Percentiles rank a stretch among this genome's conserved stretches.
phyloP scores from a whole-genome alignment of 768 basidiomycete genomes.

The Lentinula boryana region DNA sequence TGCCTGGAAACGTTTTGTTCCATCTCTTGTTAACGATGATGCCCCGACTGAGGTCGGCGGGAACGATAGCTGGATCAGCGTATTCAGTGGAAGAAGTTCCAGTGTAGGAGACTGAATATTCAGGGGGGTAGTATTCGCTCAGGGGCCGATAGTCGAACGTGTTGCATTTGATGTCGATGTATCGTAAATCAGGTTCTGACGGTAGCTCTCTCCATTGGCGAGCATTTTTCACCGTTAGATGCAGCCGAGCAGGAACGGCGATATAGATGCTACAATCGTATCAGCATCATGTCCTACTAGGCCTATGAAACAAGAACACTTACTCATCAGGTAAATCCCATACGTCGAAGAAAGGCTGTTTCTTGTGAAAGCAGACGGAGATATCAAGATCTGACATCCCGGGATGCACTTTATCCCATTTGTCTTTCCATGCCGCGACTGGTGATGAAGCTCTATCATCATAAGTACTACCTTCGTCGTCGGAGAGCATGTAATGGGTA shows the following conservation, averaged over 20 bases:
- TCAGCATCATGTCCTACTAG: not conserved
- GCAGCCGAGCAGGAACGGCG: not conserved
- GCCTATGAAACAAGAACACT: not conserved
- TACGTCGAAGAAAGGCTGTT: conserved; percentile 8
- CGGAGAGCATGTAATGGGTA: not conserved
- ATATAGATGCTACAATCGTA: conserved; percentile 3
- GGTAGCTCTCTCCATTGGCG: not conserved
- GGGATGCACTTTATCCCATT: not conserved
- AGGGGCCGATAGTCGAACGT: conserved; percentile 6
- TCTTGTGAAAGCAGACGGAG: conserved; percentile 4
- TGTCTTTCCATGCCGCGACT: conserved; percentile 1
- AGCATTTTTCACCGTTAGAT: not conserved
- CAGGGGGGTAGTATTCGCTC: not conserved
- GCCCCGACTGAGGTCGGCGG: conserved; percentile 4
- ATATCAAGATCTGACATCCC: conserved; percentile 1
- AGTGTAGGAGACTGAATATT: conserved; percentile 3
- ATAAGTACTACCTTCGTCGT: not conserved
- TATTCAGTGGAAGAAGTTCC: conserved; percentile 5
- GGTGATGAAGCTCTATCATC: not conserved
- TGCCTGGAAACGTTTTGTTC: conserved; percentile 2
- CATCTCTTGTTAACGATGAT: conserved; percentile 7
- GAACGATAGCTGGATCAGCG: not conserved
- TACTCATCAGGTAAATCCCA: conserved; percentile 7
- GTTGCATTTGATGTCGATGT: conserved; percentile 5
- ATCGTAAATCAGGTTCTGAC: conserved; percentile 6